Evolutionary conservation across 805 yeast genomes (phyloP).

Genomic region (Debaryomyces maramus): DNA sequence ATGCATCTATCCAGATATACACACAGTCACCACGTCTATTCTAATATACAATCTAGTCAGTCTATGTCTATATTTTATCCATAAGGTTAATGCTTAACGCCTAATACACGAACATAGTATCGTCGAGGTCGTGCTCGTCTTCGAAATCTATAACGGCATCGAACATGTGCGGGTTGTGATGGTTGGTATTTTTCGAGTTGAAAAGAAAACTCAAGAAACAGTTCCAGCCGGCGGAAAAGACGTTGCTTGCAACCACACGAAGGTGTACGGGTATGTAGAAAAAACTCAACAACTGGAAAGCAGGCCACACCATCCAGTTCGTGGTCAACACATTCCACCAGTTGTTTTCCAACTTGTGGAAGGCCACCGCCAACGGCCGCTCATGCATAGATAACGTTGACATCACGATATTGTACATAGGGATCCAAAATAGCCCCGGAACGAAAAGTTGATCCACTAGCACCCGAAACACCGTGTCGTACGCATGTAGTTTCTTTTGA

Average conservation of each 20-base stretch:
- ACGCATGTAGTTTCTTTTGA: conserved; percentile 12
- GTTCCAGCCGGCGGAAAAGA: conserved; percentile 46
- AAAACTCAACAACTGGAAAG: conserved; percentile 37
- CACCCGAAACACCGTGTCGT: conserved; percentile 26
- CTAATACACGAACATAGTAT: too few relatives aligned
- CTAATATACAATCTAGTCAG: too few relatives aligned
- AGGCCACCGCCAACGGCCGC: conserved; percentile 32
- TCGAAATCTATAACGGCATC: too few relatives aligned
- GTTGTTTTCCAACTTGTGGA: conserved; percentile 33
- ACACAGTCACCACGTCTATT: too few relatives aligned
- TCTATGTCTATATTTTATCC: too few relatives aligned
- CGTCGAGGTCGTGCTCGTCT: too few relatives aligned
- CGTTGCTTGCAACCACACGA: conserved; percentile 36
- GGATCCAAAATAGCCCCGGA: conserved; percentile 43
- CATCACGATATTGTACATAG: conserved; percentile 43
- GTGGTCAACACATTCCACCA: conserved; percentile 44
- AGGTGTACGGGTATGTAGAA: conserved; percentile 41
- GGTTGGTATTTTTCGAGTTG: too few relatives aligned
- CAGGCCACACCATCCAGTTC: conserved; percentile 45
- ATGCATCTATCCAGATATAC: too few relatives aligned
- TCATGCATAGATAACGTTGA: conserved; percentile 35
- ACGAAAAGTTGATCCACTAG: conserved; percentile 36
- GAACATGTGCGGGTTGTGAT: too few relatives aligned
- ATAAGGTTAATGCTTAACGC: too few relatives aligned
- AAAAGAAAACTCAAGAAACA: conserved; percentile 49